Evolutionary conservation across 2,329 filamentous ascomycete genomes (phyloP).

Genomic region (Chrysoporthe puriensis): DNA sequence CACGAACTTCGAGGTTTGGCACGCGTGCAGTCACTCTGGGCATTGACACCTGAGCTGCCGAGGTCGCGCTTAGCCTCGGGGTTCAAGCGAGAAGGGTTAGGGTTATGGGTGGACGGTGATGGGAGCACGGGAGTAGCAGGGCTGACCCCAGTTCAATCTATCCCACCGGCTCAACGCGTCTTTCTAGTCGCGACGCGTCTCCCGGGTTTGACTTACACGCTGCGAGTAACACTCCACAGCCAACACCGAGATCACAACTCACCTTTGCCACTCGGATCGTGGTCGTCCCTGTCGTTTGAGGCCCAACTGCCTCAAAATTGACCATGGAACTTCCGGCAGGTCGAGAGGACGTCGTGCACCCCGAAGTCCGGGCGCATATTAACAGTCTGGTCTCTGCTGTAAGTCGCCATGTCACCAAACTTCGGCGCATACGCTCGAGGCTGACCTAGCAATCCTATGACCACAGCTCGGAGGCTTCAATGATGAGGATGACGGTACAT

Average conservation of each 20-base stretch:
- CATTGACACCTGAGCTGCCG: not conserved
- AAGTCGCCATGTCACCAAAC: conserved; percentile 43
- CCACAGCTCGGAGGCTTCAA: conserved; percentile 81
- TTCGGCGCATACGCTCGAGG: conserved; percentile 22
- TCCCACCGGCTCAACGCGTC: conserved; percentile 17
- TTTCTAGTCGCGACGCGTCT: conserved; percentile 25
- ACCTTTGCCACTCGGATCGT: conserved; percentile 7
- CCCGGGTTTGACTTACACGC: conserved; percentile 25
- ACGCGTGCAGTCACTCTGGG: conserved; percentile 22
- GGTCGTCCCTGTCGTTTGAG: not conserved
- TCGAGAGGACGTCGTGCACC: conserved; percentile 63
- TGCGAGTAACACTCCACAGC: not conserved
- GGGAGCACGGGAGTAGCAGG: no score
- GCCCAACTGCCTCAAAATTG: conserved; percentile 9
- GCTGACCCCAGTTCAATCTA: no score
- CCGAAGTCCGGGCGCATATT: conserved; percentile 90
- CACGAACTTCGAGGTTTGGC: conserved; percentile 1
- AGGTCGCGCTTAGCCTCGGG: conserved; percentile 25
- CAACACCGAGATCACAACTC: conserved; percentile 14
- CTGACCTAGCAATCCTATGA: conserved; percentile 30
- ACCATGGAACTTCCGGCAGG: conserved; percentile 25
- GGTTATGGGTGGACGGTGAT: not conserved
- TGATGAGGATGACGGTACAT: conserved; percentile 71
- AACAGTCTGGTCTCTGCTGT: conserved; percentile 93
- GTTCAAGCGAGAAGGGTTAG: conserved; percentile 6